A percentile compares a stretch with the other conserved stretches of the same genome.
Conservation (phyloP, 176 grass and related monocot species). For the Musa itinerans region DNA sequence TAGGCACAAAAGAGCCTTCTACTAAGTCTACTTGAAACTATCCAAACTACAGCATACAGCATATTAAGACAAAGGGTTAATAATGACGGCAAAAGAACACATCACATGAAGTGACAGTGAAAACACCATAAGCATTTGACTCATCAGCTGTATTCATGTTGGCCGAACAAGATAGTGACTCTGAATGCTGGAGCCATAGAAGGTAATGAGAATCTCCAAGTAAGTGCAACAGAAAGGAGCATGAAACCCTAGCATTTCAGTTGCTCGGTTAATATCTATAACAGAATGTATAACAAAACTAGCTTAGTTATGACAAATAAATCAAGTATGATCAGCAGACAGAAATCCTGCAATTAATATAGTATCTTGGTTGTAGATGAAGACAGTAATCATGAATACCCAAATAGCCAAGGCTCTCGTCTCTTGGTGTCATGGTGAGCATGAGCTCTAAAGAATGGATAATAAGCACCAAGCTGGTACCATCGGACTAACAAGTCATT, state of each 20-base stretch:
- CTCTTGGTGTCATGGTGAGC: constrained; percentile 97
- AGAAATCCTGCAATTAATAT: not conserved
- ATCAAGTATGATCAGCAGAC: not conserved
- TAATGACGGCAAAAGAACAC: not conserved
- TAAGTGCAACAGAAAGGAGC: not conserved
- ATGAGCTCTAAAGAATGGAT: constrained; percentile 92
- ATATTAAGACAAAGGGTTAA: not conserved
- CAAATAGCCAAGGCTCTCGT: constrained; percentile 95
- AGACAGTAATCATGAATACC: constrained; percentile 40
- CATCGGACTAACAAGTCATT: constrained; percentile 78
- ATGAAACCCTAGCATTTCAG: not conserved
- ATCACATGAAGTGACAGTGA: not conserved
- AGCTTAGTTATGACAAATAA: not conserved
- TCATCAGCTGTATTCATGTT: not conserved
- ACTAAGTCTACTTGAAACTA: too few species aligned
- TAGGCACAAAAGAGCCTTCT: too few species aligned
- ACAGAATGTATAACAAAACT: not conserved
- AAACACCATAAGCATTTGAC: not conserved
- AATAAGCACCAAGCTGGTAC: constrained; percentile 98
- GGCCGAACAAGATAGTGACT: not conserved
- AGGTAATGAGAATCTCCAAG: not conserved
- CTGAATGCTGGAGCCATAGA: not conserved
- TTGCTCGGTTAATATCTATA: not conserved
- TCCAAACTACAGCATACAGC: too few species aligned
- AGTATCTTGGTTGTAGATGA: constrained; percentile 1